Evolutionary conservation across 805 yeast species (phyloP).

Genomic region (Komagataella phaffii): DNA sequence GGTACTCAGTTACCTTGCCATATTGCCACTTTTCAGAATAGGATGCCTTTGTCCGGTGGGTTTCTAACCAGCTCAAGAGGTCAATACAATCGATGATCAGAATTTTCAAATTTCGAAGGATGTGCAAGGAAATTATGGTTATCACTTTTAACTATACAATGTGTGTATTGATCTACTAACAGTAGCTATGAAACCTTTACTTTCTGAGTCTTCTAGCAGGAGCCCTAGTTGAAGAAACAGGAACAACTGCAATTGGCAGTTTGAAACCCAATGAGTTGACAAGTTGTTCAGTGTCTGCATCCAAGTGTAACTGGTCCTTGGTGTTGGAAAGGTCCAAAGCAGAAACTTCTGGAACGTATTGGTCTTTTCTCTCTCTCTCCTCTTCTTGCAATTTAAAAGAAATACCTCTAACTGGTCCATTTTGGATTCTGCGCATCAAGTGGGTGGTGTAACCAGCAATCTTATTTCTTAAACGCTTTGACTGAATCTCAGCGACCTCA

Average conservation of each 20-base stretch:
- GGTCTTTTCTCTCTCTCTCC: slow-evolving; percentile 99
- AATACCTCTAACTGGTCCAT: slow-evolving; percentile 99
- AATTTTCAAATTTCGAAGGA: no score
- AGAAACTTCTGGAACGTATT: slow-evolving; percentile 99
- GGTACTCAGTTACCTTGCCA: no score
- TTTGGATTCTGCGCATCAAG: slow-evolving; percentile 99
- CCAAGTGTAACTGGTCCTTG: slow-evolving; percentile 93
- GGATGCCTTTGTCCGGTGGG: no score
- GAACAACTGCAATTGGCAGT: slow-evolving; percentile 73
- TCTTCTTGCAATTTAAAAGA: slow-evolving; percentile 99
- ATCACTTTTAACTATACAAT: not conserved
- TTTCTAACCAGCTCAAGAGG: no score
- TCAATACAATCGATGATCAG: no score
- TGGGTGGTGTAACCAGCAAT: slow-evolving; percentile 99
- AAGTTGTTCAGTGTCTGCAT: slow-evolving; percentile 90
- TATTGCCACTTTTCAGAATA: no score
- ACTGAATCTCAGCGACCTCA: slow-evolving; percentile 97
- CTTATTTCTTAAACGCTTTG: slow-evolving; percentile 99
- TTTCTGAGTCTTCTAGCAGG: slow-evolving; percentile 83
- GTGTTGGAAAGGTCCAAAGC: slow-evolving; percentile 97
- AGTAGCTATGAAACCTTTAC: slow-evolving; percentile 29
- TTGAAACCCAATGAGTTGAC: slow-evolving; percentile 89
- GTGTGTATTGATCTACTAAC: not conserved
- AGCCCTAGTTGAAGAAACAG: slow-evolving; percentile 82
- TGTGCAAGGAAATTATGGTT: no score